Conservation (phyloP, 1,284 basidiomycete species). For the Trichosporon sp. region DNA sequence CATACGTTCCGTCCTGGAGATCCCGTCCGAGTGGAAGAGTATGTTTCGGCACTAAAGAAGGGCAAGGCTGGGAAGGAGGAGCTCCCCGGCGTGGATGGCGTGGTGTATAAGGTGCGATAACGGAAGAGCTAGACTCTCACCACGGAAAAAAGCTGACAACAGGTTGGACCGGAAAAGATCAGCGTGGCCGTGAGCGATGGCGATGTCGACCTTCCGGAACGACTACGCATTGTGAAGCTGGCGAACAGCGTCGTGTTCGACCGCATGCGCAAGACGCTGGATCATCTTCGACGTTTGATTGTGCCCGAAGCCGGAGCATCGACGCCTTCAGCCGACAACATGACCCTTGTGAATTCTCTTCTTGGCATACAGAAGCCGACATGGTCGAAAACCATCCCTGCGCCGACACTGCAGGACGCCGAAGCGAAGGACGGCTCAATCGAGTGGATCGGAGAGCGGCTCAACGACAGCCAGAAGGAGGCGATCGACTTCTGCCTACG, state of each 20-base stretch:
- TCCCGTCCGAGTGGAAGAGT: conserved; percentile 72
- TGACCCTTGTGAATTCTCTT: conserved; percentile 58
- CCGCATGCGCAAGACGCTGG: conserved; percentile 75
- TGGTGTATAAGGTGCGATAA: conserved; percentile 64
- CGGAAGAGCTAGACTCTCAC: conserved; percentile 5
- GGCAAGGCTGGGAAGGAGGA: conserved; percentile 50
- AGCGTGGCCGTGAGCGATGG: conserved; percentile 64
- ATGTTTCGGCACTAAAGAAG: conserved; percentile 50
- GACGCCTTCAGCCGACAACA: conserved; percentile 13
- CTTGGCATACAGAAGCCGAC: conserved; percentile 55
- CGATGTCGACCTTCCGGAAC: conserved; percentile 74
- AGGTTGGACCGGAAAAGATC: conserved; percentile 71
- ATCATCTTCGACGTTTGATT: conserved; percentile 56
- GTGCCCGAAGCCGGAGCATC: conserved; percentile 16
- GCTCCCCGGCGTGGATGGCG: conserved; percentile 57
- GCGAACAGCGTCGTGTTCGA: conserved; percentile 90
- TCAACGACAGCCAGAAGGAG: conserved; percentile 78
- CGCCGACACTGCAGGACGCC: conserved; percentile 6
- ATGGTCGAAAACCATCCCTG: conserved; percentile 17
- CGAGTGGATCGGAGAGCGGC: conserved; percentile 65
- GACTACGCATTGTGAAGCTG: conserved; percentile 74
- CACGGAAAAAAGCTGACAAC: conserved; percentile 9
- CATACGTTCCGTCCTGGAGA: conserved; percentile 80
- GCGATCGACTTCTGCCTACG: conserved; percentile 53
- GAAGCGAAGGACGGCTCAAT: conserved; percentile 41